Base-by-base conservation (phyloP, 2,329 filamentous ascomycete genomes). In the Ceratocystis huliohia region DNA sequence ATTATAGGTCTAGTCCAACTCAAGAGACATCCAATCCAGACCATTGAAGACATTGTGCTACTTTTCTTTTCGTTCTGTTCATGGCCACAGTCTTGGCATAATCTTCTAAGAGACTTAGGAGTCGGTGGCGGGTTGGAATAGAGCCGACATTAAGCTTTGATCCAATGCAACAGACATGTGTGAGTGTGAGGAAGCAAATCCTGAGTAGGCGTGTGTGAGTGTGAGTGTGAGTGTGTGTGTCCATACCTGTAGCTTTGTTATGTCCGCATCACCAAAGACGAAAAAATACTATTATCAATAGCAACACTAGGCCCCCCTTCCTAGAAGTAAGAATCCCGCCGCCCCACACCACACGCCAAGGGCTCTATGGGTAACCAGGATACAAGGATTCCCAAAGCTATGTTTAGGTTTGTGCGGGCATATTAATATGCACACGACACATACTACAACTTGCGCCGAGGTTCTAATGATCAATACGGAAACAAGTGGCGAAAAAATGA, bases 371-470 rank as follows among this genome's bases (percentile, higher is more conserved):
- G 33, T 37, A 37, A 37, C 8, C 28, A 30, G 50, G 50, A 57
- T 30, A 17, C 22, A 57, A 30, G 50, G 50, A 30, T 57, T 30
- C 50, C 33, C 50, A 25, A 22, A n/a, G 25, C 50, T 57, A 28
- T 25, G 50, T 28, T 57, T 57, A 57, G 50, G 50, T 57, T 57
- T 30, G 50, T 30, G 50, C 20, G 50, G 20, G 28, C 20, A 30
- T 57, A 15, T 57, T 57, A 15, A 56, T 28, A 57, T 57, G 50
- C 50, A 57, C 50, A 57, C 20, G 50, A 57, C 50, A 57, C 50
- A 57, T 57, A 28, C 50, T 17, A 30, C 50, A 25, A 57, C 50
- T 25, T 28, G 50, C 50, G 15, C 6, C 22, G 15, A 30, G 22
- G 22, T 28, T 30, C 10, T 22, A 22, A 22, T 22, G n/a, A 56